phyloP scores from a whole-genome alignment of 2,329 filamentous ascomycete genomes.

The Colletotrichum zoysiae region DNA sequence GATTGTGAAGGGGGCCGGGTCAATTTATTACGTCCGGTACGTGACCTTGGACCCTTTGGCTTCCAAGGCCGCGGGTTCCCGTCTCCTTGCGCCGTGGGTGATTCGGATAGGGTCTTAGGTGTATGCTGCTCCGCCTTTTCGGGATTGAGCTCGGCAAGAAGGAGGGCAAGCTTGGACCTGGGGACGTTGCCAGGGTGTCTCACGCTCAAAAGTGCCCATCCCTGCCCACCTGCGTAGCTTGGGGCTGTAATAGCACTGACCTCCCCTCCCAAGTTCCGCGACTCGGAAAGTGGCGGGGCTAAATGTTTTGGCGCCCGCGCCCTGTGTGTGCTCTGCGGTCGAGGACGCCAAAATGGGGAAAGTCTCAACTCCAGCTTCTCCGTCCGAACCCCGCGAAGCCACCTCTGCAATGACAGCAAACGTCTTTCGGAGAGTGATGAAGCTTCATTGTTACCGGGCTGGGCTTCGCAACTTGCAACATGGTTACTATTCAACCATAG shows the following conservation, averaged over 20 bases:
- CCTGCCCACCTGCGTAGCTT: not conserved
- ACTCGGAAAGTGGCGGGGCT: slow-evolving; percentile 42
- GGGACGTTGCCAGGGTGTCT: slow-evolving; percentile 15
- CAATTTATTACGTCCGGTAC: slow-evolving; percentile 36
- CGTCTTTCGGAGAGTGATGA: not conserved
- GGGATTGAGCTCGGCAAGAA: slow-evolving; percentile 41
- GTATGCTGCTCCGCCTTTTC: slow-evolving; percentile 40
- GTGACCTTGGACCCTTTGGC: slow-evolving; percentile 12
- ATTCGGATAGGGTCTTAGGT: slow-evolving; percentile 21
- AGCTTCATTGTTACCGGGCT: not conserved
- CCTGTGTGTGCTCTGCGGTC: slow-evolving; percentile 10
- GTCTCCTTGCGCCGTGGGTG: slow-evolving; percentile 9
- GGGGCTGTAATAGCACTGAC: not conserved
- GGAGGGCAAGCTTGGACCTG: slow-evolving; percentile 22
- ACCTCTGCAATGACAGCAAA: not conserved
- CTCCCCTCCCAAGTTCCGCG: slow-evolving; percentile 33
- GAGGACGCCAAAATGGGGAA: slow-evolving; percentile 25
- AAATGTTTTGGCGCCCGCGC: slow-evolving; percentile 38
- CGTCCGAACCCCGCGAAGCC: slow-evolving; percentile 33
- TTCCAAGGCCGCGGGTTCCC: slow-evolving; percentile 38
- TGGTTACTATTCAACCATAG: not conserved
- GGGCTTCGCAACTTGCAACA: not conserved
- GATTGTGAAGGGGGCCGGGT: slow-evolving; percentile 19
- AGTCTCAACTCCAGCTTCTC: slow-evolving; percentile 18
- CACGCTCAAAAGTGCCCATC: slow-evolving; percentile 5